Evolutionary conservation across 345 rosid genomes (phyloP).

Genomic region (Salix suchowensis): DNA sequence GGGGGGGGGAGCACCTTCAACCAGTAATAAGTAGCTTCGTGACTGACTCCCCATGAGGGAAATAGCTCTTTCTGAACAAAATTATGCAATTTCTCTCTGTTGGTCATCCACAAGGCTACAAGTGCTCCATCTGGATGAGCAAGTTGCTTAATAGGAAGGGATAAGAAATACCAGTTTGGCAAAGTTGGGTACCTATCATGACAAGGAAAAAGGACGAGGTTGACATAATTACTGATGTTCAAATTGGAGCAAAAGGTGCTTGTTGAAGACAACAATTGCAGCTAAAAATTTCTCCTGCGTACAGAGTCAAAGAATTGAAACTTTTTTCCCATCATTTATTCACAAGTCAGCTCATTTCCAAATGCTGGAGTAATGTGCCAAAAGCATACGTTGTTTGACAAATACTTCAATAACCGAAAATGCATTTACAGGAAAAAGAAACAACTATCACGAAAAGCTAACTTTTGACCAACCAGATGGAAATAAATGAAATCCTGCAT

Average conservation of each 20-base stretch:
- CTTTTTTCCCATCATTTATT: neutral
- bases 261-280: no score
- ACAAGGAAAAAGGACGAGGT: neutral
- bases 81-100: conserved; percentile 67
- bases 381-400: neutral
- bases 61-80: conserved; percentile 74
- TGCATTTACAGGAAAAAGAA: neutral
- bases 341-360: neutral
- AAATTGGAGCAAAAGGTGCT: no score
- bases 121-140: conserved; percentile 70
- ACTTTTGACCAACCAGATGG: neutral
- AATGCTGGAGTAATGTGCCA: neutral
- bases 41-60: conserved; percentile 69
- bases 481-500: conserved; percentile 1
- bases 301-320: neutral
- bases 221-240: neutral
- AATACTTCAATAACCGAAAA: neutral
- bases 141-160: conserved; percentile 75
- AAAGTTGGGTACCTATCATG: conserved; percentile 69
- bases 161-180: conserved; percentile 74
- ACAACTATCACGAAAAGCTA: neutral
- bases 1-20: conserved; percentile 54
- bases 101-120: conserved; percentile 89
- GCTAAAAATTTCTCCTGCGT: neutral
- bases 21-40: conserved; percentile 61